Conservation (phyloP, 768 basidiomycete species). For the Termitomyces sp. region DNA sequence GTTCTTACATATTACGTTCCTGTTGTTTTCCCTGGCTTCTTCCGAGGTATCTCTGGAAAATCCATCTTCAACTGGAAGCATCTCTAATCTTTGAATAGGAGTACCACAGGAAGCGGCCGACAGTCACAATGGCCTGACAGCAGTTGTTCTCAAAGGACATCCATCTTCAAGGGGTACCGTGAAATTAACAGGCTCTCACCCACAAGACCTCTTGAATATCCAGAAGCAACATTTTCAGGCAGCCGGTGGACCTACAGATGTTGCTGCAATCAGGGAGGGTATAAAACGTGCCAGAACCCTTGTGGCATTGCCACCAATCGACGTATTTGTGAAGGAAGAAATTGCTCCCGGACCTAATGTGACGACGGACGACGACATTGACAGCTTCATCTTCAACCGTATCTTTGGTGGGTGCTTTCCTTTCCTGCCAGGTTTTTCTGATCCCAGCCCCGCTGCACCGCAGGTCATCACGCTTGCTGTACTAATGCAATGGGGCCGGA, state of each 20-base stretch:
- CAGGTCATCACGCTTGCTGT: conserved; percentile 27
- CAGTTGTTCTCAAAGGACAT: conserved; percentile 21
- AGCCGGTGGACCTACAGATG: conserved; percentile 16
- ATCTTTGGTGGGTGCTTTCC: conserved; percentile 16
- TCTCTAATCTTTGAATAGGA: neutral
- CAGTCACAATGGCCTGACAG: conserved; percentile 18
- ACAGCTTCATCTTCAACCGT: conserved; percentile 16
- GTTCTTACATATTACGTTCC: conserved; percentile 22
- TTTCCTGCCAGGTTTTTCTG: neutral
- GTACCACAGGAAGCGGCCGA: conserved; percentile 8
- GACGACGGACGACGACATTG: conserved; percentile 17
- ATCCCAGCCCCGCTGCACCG: neutral
- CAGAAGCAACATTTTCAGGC: conserved; percentile 23
- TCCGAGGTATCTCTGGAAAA: conserved; percentile 15
- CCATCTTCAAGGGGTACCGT: conserved; percentile 24
- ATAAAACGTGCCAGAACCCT: conserved; percentile 18
- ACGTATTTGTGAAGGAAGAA: conserved; percentile 14
- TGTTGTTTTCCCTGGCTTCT: conserved; percentile 21
- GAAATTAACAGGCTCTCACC: conserved; percentile 22
- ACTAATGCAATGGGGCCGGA: conserved; percentile 25
- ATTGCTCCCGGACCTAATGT: conserved; percentile 16
- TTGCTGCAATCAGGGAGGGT: conserved; percentile 20
- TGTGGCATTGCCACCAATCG: conserved; percentile 13
- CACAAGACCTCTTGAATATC: conserved; percentile 23
- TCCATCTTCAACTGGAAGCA: neutral